Evolutionary conservation across 1,284 basidiomycete species (phyloP), one percentile per base, ranked within the genome.

Genomic region (Sphaerobolus stellatus): DNA sequence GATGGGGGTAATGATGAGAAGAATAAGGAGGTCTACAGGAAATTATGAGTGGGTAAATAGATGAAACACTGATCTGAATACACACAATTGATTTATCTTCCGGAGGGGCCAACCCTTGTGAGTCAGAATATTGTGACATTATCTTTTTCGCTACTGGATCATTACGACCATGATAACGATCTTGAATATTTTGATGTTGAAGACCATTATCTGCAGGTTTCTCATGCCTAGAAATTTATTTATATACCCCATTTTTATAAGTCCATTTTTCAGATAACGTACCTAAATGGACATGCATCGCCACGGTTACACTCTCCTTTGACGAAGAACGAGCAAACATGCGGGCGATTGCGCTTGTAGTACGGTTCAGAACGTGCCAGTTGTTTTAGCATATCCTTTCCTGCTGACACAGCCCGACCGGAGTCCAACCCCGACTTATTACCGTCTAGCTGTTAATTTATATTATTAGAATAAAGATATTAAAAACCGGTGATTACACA

Each of bases 221-320:
- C 69, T 99, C 97, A 66, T 99, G 97, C 60, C 92, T 86, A 46
- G 22, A 34, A 41, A 24, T 29, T 36, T 8, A 43, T 56, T 44
- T 27, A 40, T 50, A 40, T 36, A 60, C 46, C 50, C 24, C 49
- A 28, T 14, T n/a, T 27, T 22, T 22, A 24, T 13, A 36, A 28
- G 18, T 46, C 44, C 36, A 52, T 5, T 28, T 6, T 16, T 16
- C 22, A 16, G 5, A n/a, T 13, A 4, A 70, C 80, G 52, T 56
- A 83, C 79, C 88, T 79, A 73, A 93, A 99, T 1, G 97, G 97
- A 70, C 97, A 99, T 56, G 92, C 93, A 24, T 78, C 75, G 5
- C 97, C 97, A 36, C 97, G 82, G 38, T 81, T 93, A 68, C 97
- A 99, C 56, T 94, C 90, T 0, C 97, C 97, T 72, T 98, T 98